Conservation (phyloP, 176 grass and related monocot genomes). For the Olyra latifolia region DNA sequence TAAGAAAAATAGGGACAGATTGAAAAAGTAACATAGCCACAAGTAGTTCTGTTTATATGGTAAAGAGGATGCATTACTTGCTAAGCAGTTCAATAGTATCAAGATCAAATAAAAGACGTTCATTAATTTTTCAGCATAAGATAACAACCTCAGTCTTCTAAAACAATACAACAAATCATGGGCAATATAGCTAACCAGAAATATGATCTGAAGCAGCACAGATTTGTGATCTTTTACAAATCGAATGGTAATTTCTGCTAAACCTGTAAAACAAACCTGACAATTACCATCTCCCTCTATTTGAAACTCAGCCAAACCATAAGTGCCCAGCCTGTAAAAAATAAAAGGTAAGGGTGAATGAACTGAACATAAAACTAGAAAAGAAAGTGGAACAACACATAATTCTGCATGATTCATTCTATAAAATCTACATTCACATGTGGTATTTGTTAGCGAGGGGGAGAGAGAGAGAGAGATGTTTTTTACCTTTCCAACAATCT, state of each 20-base stretch:
- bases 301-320: conserved; percentile 87
- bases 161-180: background rate
- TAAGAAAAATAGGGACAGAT: background rate
- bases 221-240: background rate
- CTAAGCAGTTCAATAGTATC: background rate
- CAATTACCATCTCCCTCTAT: conserved; percentile 98
- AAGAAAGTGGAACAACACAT: background rate
- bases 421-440: background rate
- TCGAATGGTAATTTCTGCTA: background rate
- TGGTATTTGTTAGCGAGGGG: background rate
- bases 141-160: background rate
- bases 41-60: background rate
- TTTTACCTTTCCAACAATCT: conserved; percentile 76
- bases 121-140: background rate
- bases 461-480: background rate
- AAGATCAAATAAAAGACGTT: background rate
- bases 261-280: conserved; percentile 59
- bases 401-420: background rate
- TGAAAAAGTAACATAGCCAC: background rate
- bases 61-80: background rate
- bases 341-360: background rate
- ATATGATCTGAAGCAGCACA: background rate
- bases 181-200: background rate
- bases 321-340: conserved; percentile 67
- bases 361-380: conserved; percentile 7